Percentiles rank a stretch among this genome's conserved stretches.
phyloP scores from a whole-genome alignment of 2,329 filamentous ascomycete species.

The Exophiala aquamarina region DNA sequence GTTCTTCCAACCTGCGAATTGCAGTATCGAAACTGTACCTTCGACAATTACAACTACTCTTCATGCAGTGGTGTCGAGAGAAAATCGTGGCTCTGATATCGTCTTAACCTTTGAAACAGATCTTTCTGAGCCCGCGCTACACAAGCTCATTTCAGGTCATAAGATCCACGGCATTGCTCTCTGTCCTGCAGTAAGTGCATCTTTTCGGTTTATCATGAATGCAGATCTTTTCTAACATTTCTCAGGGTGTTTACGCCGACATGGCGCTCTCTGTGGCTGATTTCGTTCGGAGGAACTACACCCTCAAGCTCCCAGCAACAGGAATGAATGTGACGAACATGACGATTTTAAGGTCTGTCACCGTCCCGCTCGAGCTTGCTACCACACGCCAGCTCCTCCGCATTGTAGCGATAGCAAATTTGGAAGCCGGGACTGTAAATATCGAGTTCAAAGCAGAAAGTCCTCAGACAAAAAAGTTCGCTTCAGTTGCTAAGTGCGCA shows the following conservation, averaged over 20 bases:
- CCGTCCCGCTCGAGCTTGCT: slow-evolving; percentile 44
- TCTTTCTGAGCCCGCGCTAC: slow-evolving; percentile 21
- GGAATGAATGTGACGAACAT: slow-evolving; percentile 38
- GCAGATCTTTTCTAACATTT: no score
- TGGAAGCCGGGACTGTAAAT: not conserved
- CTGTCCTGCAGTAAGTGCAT: slow-evolving; percentile 27
- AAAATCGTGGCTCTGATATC: not conserved
- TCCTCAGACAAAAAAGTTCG: slow-evolving; percentile 20
- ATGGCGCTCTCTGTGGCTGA: slow-evolving; percentile 30
- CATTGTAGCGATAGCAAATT: slow-evolving; percentile 1
- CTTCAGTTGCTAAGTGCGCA: slow-evolving; percentile 18
- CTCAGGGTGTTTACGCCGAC: slow-evolving; percentile 31
- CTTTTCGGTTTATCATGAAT: no score
- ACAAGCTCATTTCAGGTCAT: slow-evolving; percentile 26
- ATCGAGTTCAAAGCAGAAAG: slow-evolving; percentile 19
- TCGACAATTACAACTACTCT: slow-evolving; percentile 21
- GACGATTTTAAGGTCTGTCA: slow-evolving; percentile 54
- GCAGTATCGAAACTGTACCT: no score
- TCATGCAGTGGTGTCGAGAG: slow-evolving; percentile 1
- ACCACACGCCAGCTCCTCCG: slow-evolving; percentile 8
- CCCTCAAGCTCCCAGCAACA: slow-evolving; percentile 32
- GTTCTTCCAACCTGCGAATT: no score
- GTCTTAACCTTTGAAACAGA: slow-evolving; percentile 21
- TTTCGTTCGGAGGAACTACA: slow-evolving; percentile 35
- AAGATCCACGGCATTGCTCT: slow-evolving; percentile 29